A percentile compares a stretch with the other conserved stretches of the same genome.
phyloP scores from a whole-genome alignment of 2,329 filamentous ascomycete genomes.

The Trichoderma breve region DNA sequence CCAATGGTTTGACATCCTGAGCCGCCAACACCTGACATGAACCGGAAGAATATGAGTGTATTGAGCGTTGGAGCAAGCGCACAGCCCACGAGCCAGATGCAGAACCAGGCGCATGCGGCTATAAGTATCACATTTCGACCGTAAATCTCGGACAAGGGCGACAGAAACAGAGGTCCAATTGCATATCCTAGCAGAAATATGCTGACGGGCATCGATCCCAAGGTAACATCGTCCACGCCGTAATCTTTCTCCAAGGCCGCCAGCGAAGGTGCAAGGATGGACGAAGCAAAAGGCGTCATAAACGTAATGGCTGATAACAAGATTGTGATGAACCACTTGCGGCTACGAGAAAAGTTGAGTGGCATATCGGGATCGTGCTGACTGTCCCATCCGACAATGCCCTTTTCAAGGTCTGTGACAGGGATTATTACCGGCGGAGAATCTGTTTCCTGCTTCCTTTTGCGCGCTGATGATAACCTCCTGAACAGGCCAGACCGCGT shows the following conservation, averaged over 20 bases:
- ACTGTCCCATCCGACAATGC: slow-evolving; percentile 13
- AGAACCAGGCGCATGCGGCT: slow-evolving; percentile 58
- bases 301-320: slow-evolving; percentile 7
- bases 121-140: slow-evolving; percentile 58
- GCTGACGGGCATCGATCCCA: slow-evolving; percentile 6
- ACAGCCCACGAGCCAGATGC: slow-evolving; percentile 62
- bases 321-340: slow-evolving; percentile 10
- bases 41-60: slow-evolving; percentile 58
- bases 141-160: slow-evolving; percentile 63
- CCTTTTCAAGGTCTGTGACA: slow-evolving; percentile 5
- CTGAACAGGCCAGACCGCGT: not conserved
- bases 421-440: not conserved
- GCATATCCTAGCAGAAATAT: slow-evolving; percentile 13
- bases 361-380: slow-evolving; percentile 9
- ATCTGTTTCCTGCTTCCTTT: not conserved
- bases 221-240: not conserved
- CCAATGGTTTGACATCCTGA: slow-evolving; percentile 55
- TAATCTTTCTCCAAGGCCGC: not conserved
- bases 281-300: slow-evolving; percentile 13
- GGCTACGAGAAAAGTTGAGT: slow-evolving; percentile 6
- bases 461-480: not conserved
- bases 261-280: slow-evolving; percentile 2
- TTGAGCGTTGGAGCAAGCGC: slow-evolving; percentile 55
- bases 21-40: slow-evolving; percentile 58
- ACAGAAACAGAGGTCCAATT: slow-evolving; percentile 53